These are phyloP conservation scores for Cyclostephanos tholiformis DNA, from an alignment of 108 stramenopile genomes.

Conservation along the genomic window DNA sequence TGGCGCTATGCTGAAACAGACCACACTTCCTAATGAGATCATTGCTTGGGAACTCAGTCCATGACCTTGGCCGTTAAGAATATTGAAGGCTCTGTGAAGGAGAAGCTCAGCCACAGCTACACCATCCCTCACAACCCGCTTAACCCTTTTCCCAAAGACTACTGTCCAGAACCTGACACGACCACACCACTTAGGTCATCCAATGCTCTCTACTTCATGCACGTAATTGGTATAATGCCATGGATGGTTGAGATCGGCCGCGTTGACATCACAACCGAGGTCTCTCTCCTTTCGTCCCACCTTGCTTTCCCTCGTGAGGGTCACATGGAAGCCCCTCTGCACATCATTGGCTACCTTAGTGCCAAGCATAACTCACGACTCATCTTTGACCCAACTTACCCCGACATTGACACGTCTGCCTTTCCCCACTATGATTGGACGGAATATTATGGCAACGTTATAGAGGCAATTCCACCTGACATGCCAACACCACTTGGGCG, in stretches of 20 bases:
- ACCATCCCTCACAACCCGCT: neutral
- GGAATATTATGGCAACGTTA: slow-evolving; percentile 15
- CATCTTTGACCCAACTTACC: slow-evolving; percentile 42
- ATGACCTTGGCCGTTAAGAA: slow-evolving; percentile 54
- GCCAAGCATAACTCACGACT: neutral
- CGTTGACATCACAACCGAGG: slow-evolving; percentile 51
- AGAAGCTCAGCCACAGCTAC: neutral
- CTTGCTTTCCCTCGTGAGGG: slow-evolving; percentile 42
- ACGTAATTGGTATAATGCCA: slow-evolving; percentile 42
- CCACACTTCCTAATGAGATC: slow-evolving; percentile 26
- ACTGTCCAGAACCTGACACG: slow-evolving; percentile 13
- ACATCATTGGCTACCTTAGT: neutral
- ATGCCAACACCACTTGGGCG: slow-evolving; percentile 17
- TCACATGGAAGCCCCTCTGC: slow-evolving; percentile 38
- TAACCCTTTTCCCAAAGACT: slow-evolving; percentile 28
- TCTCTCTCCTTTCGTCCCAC: slow-evolving; percentile 49
- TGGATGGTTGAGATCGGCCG: slow-evolving; percentile 61
- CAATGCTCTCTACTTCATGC: slow-evolving; percentile 5
- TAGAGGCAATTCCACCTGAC: slow-evolving; percentile 28
- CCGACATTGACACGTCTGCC: neutral
- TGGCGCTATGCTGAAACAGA: slow-evolving; percentile 40
- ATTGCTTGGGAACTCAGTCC: slow-evolving; percentile 45
- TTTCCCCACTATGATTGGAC: slow-evolving; percentile 7
- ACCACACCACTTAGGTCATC: neutral
- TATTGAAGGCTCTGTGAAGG: neutral